Evolutionary conservation across 2,329 filamentous ascomycete species (phyloP), one percentile per base, ranked within the genome.

Genomic region (Cadophora gregata): DNA sequence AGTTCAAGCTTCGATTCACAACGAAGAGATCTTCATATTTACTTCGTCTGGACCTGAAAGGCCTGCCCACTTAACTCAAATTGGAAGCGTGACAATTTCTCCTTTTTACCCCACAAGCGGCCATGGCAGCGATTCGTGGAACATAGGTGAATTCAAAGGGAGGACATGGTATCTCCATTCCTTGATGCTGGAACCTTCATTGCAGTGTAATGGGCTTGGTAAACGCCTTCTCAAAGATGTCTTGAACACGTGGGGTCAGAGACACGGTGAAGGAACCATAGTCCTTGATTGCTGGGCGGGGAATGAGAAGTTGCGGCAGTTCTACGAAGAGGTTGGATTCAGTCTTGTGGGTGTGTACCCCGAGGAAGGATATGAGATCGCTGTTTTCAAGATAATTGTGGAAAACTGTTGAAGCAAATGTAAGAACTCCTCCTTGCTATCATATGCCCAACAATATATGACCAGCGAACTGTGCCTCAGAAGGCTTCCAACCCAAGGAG

Each of bases 221-320:
- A 29, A 51, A 29, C 4, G 1, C 2, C 14, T 51, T 19, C 14
- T 51, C 4, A 29, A 51, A 29, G 24, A 51, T 5, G 48, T 10
- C 5, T 19, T 51, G 24, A 51, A 8, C 2, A 29, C 4, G 5
- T 14, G 27, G 14, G 25, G 24, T 6, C 10, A 16, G 14, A 27
- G 48, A 10, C 10, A 14, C 29, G 48, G 48, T 19, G 48, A 4
- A 2, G 48, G 48, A 10, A 27, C 21, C 27, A 8, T 51, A 24
- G 48, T 51, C 24, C 25, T 51, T 25, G 48, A 51, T 12, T 51
- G 48, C n/a, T 51, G 48, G 48, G 48, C 48, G 6, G 48, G 48
- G 24, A 51, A 51, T 51, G 24, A 51, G 48, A 51, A 25, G 9
- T 51, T 51, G 29, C 27, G 48, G 24, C 7, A 10, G 5, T 51